Conservation (phyloP, 192 early-diverging fungal genomes). For the Rhizophagus prolifer region DNA sequence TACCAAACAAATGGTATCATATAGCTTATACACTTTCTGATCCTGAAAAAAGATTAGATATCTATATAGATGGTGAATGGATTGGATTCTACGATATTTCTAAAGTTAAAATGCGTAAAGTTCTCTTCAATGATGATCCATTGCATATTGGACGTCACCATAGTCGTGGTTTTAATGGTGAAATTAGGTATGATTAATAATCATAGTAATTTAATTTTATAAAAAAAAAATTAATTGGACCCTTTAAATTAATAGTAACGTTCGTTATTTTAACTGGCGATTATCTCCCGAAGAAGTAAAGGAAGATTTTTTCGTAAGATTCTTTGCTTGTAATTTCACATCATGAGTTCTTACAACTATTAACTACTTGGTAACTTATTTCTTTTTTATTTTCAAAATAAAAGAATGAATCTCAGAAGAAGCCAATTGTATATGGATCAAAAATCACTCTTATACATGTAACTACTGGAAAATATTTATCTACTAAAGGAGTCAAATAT, state of each 20-base stretch:
- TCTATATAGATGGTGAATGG: too few relatives aligned
- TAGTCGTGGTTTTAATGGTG: background rate
- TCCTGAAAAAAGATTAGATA: too few relatives aligned
- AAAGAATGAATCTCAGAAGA: too few relatives aligned
- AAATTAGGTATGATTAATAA: slow-evolving; percentile 24
- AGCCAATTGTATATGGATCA: too few relatives aligned
- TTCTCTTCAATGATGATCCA: slow-evolving; percentile 15
- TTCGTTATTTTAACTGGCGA: too few relatives aligned
- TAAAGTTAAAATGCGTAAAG: background rate
- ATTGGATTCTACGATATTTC: background rate
- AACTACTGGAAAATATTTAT: too few relatives aligned
- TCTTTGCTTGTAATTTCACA: background rate
- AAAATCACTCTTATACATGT: too few relatives aligned
- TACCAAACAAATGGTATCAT: slow-evolving; percentile 18
- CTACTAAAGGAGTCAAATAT: background rate
- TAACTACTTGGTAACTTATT: background rate
- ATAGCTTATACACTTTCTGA: too few relatives aligned
- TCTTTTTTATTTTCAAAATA: too few relatives aligned
- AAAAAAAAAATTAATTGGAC: background rate
- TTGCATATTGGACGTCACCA: background rate
- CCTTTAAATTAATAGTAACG: slow-evolving; percentile 18
- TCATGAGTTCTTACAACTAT: background rate
- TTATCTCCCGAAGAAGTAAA: too few relatives aligned
- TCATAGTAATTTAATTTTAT: background rate
- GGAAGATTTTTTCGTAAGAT: too few relatives aligned